These are phyloP conservation scores for Xylaria sp. DNA, from an alignment of 2,329 filamentous ascomycete genomes.

Conservation along the genomic window DNA sequence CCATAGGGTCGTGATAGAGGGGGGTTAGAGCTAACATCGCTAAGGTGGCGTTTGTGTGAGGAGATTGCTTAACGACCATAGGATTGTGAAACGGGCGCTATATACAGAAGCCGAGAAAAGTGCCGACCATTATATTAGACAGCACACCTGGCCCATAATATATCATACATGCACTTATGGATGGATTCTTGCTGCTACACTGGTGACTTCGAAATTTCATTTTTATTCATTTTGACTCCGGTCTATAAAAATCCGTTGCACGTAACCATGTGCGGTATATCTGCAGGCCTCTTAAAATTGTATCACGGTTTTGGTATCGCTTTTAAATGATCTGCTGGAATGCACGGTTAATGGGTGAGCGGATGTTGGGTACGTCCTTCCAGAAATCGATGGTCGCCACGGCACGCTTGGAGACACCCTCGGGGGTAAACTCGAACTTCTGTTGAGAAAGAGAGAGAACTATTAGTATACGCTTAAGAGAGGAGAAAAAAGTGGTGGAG, in stretches of 20 bases:
- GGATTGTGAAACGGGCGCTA: background rate
- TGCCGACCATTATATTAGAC: background rate
- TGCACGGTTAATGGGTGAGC: constrained; percentile 95
- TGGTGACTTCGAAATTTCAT: constrained; percentile 32
- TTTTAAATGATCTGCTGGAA: constrained; percentile 94
- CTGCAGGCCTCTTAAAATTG: constrained; percentile 31
- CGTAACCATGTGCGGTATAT: constrained; percentile 37
- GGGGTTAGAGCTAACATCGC: background rate
- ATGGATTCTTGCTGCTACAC: background rate
- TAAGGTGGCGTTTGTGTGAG: background rate
- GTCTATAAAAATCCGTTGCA: constrained; percentile 44
- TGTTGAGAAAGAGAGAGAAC: constrained; percentile 59
- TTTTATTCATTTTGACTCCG: constrained; percentile 41
- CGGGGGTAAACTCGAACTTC: constrained; percentile 99
- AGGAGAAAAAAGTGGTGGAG: constrained; percentile 5
- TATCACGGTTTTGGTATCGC: constrained; percentile 28
- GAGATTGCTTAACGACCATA: background rate
- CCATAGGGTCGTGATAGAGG: background rate
- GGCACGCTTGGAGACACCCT: constrained; percentile 95
- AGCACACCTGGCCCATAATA: background rate
- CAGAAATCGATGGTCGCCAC: constrained; percentile 94
- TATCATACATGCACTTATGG: background rate
- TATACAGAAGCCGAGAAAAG: background rate
- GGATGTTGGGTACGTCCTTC: constrained; percentile 90
- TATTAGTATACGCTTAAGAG: constrained; percentile 50